These are phyloP conservation scores for Malus hybrid DNA, from an alignment of 331 rosid genomes.

Conservation along the genomic window DNA sequence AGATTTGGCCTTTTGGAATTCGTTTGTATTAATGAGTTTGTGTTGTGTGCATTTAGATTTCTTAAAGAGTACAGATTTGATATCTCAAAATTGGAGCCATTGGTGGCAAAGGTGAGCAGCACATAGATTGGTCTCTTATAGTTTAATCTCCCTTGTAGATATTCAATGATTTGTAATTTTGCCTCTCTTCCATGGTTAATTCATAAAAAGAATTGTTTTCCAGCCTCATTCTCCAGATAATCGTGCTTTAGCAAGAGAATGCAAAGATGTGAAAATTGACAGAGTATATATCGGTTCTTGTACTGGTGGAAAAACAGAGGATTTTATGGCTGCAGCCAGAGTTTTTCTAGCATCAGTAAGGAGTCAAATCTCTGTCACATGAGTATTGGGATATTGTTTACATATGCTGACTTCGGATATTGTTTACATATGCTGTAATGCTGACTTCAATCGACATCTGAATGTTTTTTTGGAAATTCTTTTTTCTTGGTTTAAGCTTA, in stretches of 20 bases:
- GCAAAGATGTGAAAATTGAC: slow-evolving; percentile 94
- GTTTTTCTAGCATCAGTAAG: slow-evolving; percentile 79
- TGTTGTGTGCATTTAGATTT: slow-evolving; percentile 48
- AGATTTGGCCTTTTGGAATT: background rate
- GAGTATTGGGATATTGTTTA: background rate
- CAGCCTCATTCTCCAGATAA: slow-evolving; percentile 99
- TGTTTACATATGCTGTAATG: too few relatives aligned
- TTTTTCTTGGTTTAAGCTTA: slow-evolving; percentile 1
- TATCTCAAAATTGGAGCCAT: slow-evolving; percentile 83
- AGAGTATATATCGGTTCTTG: slow-evolving; percentile 96
- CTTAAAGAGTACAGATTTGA: slow-evolving; percentile 82
- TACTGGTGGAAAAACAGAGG: slow-evolving; percentile 95
- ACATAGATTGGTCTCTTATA: background rate
- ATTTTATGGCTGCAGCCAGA: slow-evolving; percentile 90
- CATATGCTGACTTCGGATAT: background rate
- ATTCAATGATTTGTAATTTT: background rate
- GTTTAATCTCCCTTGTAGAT: background rate
- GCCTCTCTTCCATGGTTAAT: background rate
- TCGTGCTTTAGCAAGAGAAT: slow-evolving; percentile 92
- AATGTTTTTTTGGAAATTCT: background rate
- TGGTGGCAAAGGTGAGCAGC: slow-evolving; percentile 80
- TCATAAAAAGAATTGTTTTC: slow-evolving; percentile 2
- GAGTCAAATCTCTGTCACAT: slow-evolving; percentile 11
- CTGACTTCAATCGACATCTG: background rate
- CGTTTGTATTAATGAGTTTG: slow-evolving; percentile 1